Evolutionary conservation across 2,329 filamentous ascomycete genomes (phyloP).

Genomic region (Ophiocordyceps sinensis): DNA sequence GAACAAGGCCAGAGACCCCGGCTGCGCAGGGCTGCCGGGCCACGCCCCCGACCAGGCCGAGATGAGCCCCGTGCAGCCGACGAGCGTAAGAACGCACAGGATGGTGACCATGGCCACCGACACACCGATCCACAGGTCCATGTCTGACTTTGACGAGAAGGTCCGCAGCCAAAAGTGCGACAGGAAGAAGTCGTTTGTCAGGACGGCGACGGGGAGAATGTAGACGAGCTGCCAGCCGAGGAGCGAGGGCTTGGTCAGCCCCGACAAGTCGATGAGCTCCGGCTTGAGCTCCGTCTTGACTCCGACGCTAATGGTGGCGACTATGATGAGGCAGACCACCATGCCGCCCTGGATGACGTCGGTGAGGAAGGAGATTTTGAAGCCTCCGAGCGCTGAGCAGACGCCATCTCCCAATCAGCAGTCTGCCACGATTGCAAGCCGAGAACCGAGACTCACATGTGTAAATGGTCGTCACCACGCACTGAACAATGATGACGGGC

Average conservation of each 20-base stretch:
- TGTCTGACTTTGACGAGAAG: conserved; percentile 67
- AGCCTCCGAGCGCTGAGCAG: conserved; percentile 57
- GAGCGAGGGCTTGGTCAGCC: conserved; percentile 51
- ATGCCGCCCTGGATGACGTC: conserved; percentile 71
- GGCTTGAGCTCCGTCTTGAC: conserved; percentile 59
- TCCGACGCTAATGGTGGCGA: conserved; percentile 66
- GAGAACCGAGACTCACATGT: conserved; percentile 39
- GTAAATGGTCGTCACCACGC: conserved; percentile 66
- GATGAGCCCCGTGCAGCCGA: conserved; percentile 59
- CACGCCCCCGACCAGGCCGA: conserved; percentile 66
- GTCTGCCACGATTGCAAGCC: rapidly evolving
- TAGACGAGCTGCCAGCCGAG: conserved; percentile 79
- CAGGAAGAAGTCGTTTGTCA: conserved; percentile 80
- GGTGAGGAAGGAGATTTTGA: conserved; percentile 72
- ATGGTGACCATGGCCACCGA: conserved; percentile 51
- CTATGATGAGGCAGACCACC: conserved; percentile 60
- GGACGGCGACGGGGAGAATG: conserved; percentile 65
- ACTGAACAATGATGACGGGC: conserved; percentile 64
- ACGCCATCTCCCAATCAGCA: neutral
- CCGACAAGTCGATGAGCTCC: conserved; percentile 51
- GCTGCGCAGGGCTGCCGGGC: conserved; percentile 41
- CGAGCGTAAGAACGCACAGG: conserved; percentile 55
- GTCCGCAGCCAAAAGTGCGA: conserved; percentile 75
- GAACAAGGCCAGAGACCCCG: conserved; percentile 61
- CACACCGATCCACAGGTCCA: conserved; percentile 61